Conservation (phyloP, 1,284 basidiomycete genomes). For the Waitea zeae region DNA sequence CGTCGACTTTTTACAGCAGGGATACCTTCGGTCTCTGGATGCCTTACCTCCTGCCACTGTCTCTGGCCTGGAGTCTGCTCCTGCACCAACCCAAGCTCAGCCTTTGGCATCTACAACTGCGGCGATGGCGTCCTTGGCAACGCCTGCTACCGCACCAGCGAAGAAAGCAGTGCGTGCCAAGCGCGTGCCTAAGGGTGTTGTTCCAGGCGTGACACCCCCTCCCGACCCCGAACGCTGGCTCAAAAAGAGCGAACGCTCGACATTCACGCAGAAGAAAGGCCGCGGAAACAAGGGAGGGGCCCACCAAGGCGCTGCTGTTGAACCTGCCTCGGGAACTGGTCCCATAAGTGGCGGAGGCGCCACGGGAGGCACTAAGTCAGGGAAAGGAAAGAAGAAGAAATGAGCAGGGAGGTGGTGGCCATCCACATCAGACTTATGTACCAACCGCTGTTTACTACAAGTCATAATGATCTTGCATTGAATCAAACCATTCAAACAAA, state of each 20-base stretch:
- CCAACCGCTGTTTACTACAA: too few species aligned
- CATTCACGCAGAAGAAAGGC: conserved; percentile 21
- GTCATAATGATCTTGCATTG: too few species aligned
- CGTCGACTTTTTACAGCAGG: conserved; percentile 62
- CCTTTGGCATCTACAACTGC: conserved; percentile 14
- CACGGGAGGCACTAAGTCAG: too few species aligned
- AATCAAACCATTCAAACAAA: too few species aligned
- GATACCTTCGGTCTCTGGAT: conserved; percentile 47
- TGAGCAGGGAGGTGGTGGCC: too few species aligned
- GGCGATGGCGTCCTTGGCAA: conserved; percentile 11
- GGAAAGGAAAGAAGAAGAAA: too few species aligned
- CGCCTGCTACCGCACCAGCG: conserved; percentile 8
- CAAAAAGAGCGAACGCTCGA: conserved; percentile 61
- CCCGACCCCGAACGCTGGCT: conserved; percentile 73
- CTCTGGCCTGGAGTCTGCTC: conserved; percentile 37
- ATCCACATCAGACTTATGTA: too few species aligned
- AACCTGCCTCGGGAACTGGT: background rate
- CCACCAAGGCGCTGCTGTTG: background rate
- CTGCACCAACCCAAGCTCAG: conserved; percentile 29
- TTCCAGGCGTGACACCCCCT: conserved; percentile 56
- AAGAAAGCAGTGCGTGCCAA: conserved; percentile 41
- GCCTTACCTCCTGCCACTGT: conserved; percentile 31
- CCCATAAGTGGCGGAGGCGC: too few species aligned
- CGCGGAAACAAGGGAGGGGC: conserved; percentile 32
- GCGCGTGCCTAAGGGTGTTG: conserved; percentile 52